Evolutionary conservation across 140 eudicot species (phyloP).

Genomic region (Senecio squalidus): DNA sequence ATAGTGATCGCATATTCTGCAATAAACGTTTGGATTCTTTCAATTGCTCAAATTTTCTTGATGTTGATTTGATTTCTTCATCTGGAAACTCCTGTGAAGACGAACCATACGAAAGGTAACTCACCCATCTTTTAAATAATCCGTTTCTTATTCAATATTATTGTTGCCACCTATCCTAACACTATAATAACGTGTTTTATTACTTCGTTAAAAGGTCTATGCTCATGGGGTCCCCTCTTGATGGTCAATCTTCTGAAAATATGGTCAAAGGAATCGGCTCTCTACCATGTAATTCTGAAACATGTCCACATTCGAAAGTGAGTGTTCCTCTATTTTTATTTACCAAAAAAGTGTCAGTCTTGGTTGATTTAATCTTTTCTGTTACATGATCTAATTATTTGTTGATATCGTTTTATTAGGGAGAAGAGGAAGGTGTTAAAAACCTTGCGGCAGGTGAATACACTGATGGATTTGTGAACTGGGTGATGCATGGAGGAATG

Average conservation of each 20-base stretch:
- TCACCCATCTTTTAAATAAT: not conserved
- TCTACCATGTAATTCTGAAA: conserved; percentile 36
- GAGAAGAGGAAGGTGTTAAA: conserved; percentile 20
- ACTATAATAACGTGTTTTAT: not conserved
- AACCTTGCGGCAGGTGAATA: conserved; percentile 23
- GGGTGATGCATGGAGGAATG: conserved; percentile 61
- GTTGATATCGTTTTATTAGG: conserved; percentile 1
- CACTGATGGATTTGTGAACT: conserved; percentile 50
- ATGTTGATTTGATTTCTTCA: conserved; percentile 83
- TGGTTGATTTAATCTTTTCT: not conserved
- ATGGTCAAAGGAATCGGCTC: conserved; percentile 34
- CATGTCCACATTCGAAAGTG: conserved; percentile 41
- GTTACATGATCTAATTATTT: not conserved
- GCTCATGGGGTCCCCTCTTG: conserved; percentile 38
- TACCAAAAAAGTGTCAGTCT: not conserved
- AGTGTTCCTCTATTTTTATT: not conserved
- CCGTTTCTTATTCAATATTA: not conserved
- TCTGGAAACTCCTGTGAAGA: conserved; percentile 92
- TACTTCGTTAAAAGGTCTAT: conserved; percentile 45
- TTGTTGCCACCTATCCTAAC: not conserved
- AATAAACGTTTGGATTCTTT: conserved; percentile 49
- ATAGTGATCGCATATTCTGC: conserved; percentile 47
- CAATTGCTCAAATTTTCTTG: conserved; percentile 81
- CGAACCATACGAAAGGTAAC: conserved; percentile 66
- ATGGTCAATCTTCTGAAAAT: conserved; percentile 51